A percentile compares a stretch with the other conserved stretches of the same genome.
phyloP scores from a whole-genome alignment of 2,329 filamentous ascomycete genomes.

The Neospermospora avenae region DNA sequence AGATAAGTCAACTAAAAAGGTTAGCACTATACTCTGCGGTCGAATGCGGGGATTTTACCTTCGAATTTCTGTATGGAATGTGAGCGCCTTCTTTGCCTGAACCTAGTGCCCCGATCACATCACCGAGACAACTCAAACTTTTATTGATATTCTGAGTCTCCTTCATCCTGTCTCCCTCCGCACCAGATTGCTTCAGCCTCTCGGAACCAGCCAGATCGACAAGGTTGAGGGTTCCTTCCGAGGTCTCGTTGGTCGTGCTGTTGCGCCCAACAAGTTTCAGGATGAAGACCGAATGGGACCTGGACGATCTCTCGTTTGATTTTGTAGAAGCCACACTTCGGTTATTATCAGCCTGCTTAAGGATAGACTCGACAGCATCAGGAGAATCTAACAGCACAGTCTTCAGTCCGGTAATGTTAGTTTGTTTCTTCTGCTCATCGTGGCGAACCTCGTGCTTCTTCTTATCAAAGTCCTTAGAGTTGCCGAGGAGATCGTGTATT shows the following conservation, averaged over 20 bases:
- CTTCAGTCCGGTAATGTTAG: conserved; percentile 75
- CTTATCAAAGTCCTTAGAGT: conserved; percentile 67
- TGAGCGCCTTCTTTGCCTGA: conserved; percentile 73
- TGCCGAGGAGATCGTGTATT: conserved; percentile 81
- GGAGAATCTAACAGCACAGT: conserved; percentile 76
- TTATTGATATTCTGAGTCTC: conserved; percentile 99
- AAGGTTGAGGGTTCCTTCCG: conserved; percentile 90
- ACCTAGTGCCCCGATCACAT: conserved; percentile 92
- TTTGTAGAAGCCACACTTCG: conserved; percentile 95
- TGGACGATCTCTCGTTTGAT: conserved; percentile 89
- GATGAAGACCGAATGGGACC: conserved; percentile 95
- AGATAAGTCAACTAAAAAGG: conserved; percentile 73
- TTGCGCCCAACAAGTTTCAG: conserved; percentile 75
- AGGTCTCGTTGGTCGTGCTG: conserved; percentile 69
- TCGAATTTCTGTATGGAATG: conserved; percentile 93
- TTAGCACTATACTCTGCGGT: not conserved
- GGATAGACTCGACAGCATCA: conserved; percentile 73
- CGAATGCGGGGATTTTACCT: conserved; percentile 49
- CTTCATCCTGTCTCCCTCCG: conserved; percentile 80
- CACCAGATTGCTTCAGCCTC: conserved; percentile 80
- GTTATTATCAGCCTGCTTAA: conserved; percentile 78
- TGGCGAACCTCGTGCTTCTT: conserved; percentile 89
- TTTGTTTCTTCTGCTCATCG: conserved; percentile 77
- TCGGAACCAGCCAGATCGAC: conserved; percentile 95
- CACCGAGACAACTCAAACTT: conserved; percentile 84